Percentiles rank a stretch among this genome's conserved stretches.
phyloP scores from a whole-genome alignment of 352 stramenopile genomes.

The Phytophthora pisi region DNA sequence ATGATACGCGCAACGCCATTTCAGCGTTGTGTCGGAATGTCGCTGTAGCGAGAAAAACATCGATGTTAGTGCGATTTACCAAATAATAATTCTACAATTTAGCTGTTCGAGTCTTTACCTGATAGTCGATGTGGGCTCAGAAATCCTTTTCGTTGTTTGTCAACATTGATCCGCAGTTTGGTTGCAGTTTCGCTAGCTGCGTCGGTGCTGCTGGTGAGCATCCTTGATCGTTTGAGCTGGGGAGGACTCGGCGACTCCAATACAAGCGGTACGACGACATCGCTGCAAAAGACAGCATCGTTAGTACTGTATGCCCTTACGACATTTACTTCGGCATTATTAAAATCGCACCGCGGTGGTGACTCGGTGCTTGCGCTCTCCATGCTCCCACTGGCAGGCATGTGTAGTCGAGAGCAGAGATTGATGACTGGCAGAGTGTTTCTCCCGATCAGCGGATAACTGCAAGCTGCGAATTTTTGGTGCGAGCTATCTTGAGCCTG shows the following conservation, averaged over 20 bases:
- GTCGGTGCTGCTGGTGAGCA: slow-evolving; percentile 23
- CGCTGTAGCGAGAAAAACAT: slow-evolving; percentile 15
- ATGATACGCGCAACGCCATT: slow-evolving; percentile 58
- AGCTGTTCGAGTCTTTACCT: slow-evolving; percentile 17
- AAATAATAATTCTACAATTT: background rate
- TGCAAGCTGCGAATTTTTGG: background rate
- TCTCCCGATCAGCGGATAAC: background rate
- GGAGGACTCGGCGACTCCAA: background rate
- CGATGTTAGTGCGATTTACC: background rate
- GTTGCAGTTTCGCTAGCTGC: slow-evolving; percentile 15
- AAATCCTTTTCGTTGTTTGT: slow-evolving; percentile 18
- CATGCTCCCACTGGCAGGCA: background rate
- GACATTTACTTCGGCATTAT: background rate
- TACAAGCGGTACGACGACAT: slow-evolving; percentile 6
- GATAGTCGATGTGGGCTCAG: slow-evolving; percentile 30
- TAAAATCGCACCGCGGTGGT: background rate
- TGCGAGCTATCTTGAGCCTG: slow-evolving; percentile 1
- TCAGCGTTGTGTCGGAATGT: slow-evolving; percentile 43
- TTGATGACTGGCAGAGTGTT: slow-evolving; percentile 1
- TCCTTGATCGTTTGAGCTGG: slow-evolving; percentile 7
- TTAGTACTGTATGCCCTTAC: background rate
- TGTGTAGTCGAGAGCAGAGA: slow-evolving; percentile 1
- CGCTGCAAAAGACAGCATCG: background rate
- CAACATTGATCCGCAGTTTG: slow-evolving; percentile 29
- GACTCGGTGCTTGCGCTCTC: background rate